phyloP scores from a whole-genome alignment of 441 rosid species.

The Erodium chrysanthum region DNA sequence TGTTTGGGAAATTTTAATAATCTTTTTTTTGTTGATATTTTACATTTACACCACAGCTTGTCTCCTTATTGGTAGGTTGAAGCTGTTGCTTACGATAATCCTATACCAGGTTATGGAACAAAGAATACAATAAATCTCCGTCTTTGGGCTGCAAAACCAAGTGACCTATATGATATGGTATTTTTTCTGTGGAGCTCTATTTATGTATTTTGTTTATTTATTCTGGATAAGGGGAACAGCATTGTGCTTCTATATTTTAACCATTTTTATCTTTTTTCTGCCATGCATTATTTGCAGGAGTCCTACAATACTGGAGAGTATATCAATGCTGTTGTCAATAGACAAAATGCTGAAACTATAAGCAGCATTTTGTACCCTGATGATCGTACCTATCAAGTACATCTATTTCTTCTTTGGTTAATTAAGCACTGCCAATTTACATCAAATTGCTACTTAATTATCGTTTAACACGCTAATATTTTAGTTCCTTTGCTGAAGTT shows the following conservation, averaged over 20 bases:
- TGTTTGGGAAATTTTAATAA: neutral
- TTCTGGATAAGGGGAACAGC: neutral
- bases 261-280: conserved; percentile 1
- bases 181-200: conserved; percentile 2
- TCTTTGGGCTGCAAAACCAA: conserved; percentile 55
- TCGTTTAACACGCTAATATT: neutral
- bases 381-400: conserved; percentile 46
- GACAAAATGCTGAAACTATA: conserved; percentile 44
- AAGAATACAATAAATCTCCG: conserved; percentile 45
- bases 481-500: neutral
- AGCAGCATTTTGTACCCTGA: conserved; percentile 45
- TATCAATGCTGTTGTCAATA: conserved; percentile 40
- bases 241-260: neutral
- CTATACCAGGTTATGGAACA: conserved; percentile 50
- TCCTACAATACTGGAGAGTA: conserved; percentile 44
- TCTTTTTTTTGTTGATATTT: neutral
- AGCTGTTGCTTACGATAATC: conserved; percentile 53
- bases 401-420: conserved; percentile 19
- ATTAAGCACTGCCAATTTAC: conserved; percentile 7
- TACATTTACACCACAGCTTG: conserved; percentile 9
- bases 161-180: conserved; percentile 43
- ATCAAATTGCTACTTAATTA: neutral
- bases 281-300: conserved; percentile 22
- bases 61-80: conserved; percentile 35
- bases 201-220: neutral